Base-by-base conservation (phyloP, 1,284 basidiomycete genomes). In the Ceratobasidium sp. region DNA sequence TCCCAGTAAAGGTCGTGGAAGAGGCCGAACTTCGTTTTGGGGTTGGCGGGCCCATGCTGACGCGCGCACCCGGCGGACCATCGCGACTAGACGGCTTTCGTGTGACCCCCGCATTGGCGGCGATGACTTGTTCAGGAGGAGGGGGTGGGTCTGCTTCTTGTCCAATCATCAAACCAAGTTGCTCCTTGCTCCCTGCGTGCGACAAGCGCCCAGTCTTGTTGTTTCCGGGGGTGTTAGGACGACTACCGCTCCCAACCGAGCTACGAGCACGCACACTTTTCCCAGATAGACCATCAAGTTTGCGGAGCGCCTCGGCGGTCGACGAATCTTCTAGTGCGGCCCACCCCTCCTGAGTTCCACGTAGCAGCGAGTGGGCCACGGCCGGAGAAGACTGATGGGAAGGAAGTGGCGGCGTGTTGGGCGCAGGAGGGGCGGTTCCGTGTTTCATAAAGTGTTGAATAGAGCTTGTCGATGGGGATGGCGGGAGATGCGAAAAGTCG, bases 231-330 rank as follows among this genome's bases (percentile, higher is more conserved):
- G 90, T 92, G 2, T 83, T 84, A 39, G 91, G 89, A 50, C 90
- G 86, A 76, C 90, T 92, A 49, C 84, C 82, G 71, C 84, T 85
- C 70, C 88, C 82, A 71, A 86, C 85, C 85, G 75, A 14, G 83
- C 82, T 70, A 67, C 85, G 82, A 66, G 69, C 74, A 70, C 70
- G 74, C 19, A 87, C 84, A 44, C 83, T 87, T 73, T 91, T 93
- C 5, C 85, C 87, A 2, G 87, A 86, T 13, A 98, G 78, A 0
- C 96, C 96, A 75, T 99, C 97, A 25, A 99, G 80, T 78, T 97
- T 97, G 66, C 95, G 86, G 56, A 99, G 82, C 2, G 93, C 93
- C 75, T 97, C 94, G 2, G 87, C 90, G 1, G 96, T 95, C 16
- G 89, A 89, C 71, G 93, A 88, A 74, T 96, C 91, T 75, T 90